A percentile compares a stretch with the other conserved stretches of the same genome.
Conservation (phyloP, 257 asterid genomes). For the Solanum lignicaule region DNA sequence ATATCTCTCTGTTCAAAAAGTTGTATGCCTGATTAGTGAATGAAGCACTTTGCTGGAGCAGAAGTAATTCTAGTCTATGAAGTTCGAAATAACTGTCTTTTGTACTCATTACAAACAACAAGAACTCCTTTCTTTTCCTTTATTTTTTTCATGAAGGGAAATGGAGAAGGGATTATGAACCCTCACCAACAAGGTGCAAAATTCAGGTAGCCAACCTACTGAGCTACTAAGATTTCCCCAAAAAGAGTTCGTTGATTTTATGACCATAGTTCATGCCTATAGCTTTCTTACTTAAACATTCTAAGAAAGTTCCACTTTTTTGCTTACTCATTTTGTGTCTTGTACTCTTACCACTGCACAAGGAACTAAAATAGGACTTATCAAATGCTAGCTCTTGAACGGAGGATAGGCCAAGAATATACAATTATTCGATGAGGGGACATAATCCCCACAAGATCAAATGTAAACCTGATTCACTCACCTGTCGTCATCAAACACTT, state of each 20-base stretch:
- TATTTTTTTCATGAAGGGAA: background rate
- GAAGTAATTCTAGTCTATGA: background rate
- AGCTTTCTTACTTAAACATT: background rate
- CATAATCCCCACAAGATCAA: background rate
- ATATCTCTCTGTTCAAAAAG: constrained; percentile 54
- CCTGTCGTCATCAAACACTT: constrained; percentile 72
- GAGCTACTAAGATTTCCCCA: background rate
- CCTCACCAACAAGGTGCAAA: background rate
- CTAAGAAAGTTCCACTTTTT: background rate
- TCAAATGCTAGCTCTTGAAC: background rate
- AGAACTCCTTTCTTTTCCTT: background rate
- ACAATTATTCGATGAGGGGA: background rate
- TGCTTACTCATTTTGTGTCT: background rate
- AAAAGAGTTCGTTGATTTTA: background rate
- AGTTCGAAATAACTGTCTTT: background rate
- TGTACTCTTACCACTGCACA: background rate
- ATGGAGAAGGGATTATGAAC: background rate
- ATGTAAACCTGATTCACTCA: constrained; percentile 19
- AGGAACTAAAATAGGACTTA: background rate
- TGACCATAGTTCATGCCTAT: background rate
- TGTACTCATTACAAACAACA: background rate
- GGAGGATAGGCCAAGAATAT: background rate
- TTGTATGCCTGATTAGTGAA: background rate
- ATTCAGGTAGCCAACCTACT: background rate
- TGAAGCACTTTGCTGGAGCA: background rate